Base-by-base conservation (phyloP, 2,329 filamentous ascomycete species). In the Teratosphaeria viscida region DNA sequence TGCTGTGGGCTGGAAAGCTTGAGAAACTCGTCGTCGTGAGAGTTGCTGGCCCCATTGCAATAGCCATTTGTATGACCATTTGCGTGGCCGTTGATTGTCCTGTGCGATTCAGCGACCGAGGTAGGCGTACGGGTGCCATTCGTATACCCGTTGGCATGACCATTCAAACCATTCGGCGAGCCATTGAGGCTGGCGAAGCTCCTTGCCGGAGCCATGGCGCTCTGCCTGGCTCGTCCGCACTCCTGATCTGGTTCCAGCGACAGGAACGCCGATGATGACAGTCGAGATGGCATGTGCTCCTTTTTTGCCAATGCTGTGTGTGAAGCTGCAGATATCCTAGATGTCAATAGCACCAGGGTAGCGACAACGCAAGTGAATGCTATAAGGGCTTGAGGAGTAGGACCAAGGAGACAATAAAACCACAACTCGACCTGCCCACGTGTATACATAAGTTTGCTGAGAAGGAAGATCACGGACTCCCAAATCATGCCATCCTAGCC, bases 1-100 rank as follows among this genome's bases (percentile, higher is more conserved):
- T 72, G 70, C 55, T 72, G 68, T 8, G 69, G 70, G 34, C 62
- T 62, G 14, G 65, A 62, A 35, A 71, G 67, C 16, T 63, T 63
- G n/a, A 72, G 64, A 61, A 72, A 71, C 53, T 69, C 67, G 58
- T 71, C 68, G 27, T 69, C 57, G 6, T 49, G 43, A n/a, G 19
- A 2, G 54, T 49, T 23, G 39, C 34, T 16, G 58, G 55, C 39
- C 53, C 56, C 37, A 27, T 56, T 57, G 34, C 27, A 19, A 19
- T 56, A 37, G 27, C 65, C 63, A 55, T 66, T 67, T 35, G 57
- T 57, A 26, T 61, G 43, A 49, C 63, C 64, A 29, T 64, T 62
- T 10, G 57, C 37, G 23, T 56, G 29, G 26, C 63, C 64, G 27
- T 64, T 61, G 19, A 19, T 43, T 23, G 43, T 49, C 3, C 55